Conservation (phyloP, 805 yeast species). For the Saturnispora silvae region DNA sequence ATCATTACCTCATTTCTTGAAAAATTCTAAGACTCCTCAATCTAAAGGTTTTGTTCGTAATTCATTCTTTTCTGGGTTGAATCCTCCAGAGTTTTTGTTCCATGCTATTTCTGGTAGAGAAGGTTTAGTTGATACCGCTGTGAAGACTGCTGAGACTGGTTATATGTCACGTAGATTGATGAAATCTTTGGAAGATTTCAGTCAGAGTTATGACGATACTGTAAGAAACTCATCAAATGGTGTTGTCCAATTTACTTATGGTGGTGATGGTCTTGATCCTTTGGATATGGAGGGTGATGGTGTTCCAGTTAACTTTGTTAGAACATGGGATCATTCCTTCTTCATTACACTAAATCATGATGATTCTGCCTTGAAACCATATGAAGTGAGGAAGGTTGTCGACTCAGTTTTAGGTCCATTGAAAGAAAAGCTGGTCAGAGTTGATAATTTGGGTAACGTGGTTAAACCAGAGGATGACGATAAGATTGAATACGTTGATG, state of each 20-base stretch:
- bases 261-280: slow-evolving; percentile 98
- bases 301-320: slow-evolving; percentile 80
- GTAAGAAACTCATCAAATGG: slow-evolving; percentile 94
- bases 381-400: slow-evolving; percentile 46
- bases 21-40: slow-evolving; percentile 93
- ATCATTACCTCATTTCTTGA: slow-evolving; percentile 92
- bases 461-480: slow-evolving; percentile 35
- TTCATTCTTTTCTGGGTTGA: slow-evolving; percentile 85
- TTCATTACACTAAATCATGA: slow-evolving; percentile 54
- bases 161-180: slow-evolving; percentile 96
- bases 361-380: slow-evolving; percentile 57
- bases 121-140: slow-evolving; percentile 98
- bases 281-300: slow-evolving; percentile 99
- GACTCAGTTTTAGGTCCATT: slow-evolving; percentile 50
- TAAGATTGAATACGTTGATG: slow-evolving; percentile 64
- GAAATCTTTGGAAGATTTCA: slow-evolving; percentile 92
- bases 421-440: slow-evolving; percentile 48
- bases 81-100: slow-evolving; percentile 86
- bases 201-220: slow-evolving; percentile 86
- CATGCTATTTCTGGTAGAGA: slow-evolving; percentile 99
- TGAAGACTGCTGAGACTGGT: slow-evolving; percentile 79
- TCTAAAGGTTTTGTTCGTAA: slow-evolving; percentile 96
- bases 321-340: slow-evolving; percentile 91
- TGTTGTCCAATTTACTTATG: slow-evolving; percentile 94
- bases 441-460: slow-evolving; percentile 59